These are phyloP conservation scores for Aspergillus nomiae DNA, from an alignment of 2,329 filamentous ascomycete genomes.

Conservation along the genomic window DNA sequence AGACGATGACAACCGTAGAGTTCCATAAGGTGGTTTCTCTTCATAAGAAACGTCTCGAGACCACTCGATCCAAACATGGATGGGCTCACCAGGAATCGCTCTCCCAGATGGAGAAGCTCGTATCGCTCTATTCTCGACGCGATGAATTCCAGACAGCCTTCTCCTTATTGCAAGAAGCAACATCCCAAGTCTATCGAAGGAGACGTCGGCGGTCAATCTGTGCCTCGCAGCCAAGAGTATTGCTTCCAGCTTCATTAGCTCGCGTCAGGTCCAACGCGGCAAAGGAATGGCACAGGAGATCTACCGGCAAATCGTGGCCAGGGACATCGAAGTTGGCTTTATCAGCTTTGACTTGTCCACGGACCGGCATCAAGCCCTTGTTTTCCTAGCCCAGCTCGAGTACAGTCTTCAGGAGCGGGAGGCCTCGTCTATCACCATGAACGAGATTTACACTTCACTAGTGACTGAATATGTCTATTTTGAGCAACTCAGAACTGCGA, in stretches of 20 bases:
- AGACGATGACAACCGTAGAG: conserved; percentile 31
- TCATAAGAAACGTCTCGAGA: conserved; percentile 31
- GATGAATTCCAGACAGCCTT: conserved; percentile 33
- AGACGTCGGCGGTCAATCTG: conserved; percentile 32
- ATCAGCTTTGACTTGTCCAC: conserved; percentile 37
- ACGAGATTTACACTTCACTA: conserved; percentile 47
- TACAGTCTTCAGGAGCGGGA: conserved; percentile 34
- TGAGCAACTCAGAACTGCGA: conserved; percentile 40
- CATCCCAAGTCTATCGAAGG: conserved; percentile 36
- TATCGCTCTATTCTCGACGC: conserved; percentile 37
- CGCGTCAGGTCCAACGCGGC: conserved; percentile 35
- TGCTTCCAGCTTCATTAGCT: conserved; percentile 39
- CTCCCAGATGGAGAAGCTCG: conserved; percentile 38
- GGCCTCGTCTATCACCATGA: conserved; percentile 34
- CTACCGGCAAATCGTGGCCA: conserved; percentile 42
- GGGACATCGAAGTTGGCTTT: conserved; percentile 35
- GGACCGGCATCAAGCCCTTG: conserved; percentile 32
- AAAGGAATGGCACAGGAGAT: conserved; percentile 39
- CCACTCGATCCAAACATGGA: conserved; percentile 34
- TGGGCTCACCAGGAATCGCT: conserved; percentile 46
- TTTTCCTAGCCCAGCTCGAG: conserved; percentile 52
- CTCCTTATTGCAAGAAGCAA: conserved; percentile 37
- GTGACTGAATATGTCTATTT: conserved; percentile 48
- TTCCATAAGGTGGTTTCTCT: conserved; percentile 34
- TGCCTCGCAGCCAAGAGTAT: conserved; percentile 39